A percentile compares a stretch with the other conserved stretches of the same genome.
These are phyloP conservation scores for Agaricus sinodeliciosus DNA, from an alignment of 768 basidiomycete genomes.

Conservation along the genomic window DNA sequence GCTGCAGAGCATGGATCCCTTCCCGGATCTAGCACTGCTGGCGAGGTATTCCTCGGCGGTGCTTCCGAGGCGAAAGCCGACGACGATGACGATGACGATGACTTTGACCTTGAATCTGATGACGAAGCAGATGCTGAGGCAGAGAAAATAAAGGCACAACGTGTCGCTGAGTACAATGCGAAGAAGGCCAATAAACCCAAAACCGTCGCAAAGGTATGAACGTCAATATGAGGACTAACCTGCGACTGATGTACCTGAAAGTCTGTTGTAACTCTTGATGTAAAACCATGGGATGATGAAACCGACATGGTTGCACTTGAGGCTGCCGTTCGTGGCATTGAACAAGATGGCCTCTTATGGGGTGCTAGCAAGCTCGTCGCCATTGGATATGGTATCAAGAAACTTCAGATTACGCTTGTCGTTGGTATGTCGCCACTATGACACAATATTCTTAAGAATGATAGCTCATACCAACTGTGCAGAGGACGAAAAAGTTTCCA, in stretches of 20 bases:
- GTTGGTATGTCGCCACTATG: slow-evolving; percentile 35
- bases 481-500: slow-evolving; percentile 95
- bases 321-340: slow-evolving; percentile 74
- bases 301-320: slow-evolving; percentile 94
- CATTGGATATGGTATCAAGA: slow-evolving; percentile 88
- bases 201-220: slow-evolving; percentile 73
- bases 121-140: slow-evolving; percentile 83
- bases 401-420: slow-evolving; percentile 72
- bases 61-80: slow-evolving; percentile 41
- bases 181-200: slow-evolving; percentile 93
- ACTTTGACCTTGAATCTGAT: slow-evolving; percentile 79
- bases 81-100: slow-evolving; percentile 61
- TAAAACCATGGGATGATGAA: slow-evolving; percentile 99
- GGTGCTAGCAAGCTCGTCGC: slow-evolving; percentile 89
- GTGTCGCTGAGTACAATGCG: slow-evolving; percentile 86
- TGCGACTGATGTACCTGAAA: slow-evolving; percentile 23
- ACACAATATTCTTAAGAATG: not conserved
- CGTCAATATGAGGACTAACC: slow-evolving; percentile 1
- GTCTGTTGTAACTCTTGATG: slow-evolving; percentile 97
- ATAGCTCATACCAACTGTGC: slow-evolving; percentile 4
- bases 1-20: slow-evolving; percentile 69
- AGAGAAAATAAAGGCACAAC: slow-evolving; percentile 83
- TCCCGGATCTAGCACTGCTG: slow-evolving; percentile 80
- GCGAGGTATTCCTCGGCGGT: slow-evolving; percentile 61
- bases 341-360: slow-evolving; percentile 92